Base-by-base conservation (phyloP, 2,329 filamentous ascomycete genomes). In the Cytospora piceicola region DNA sequence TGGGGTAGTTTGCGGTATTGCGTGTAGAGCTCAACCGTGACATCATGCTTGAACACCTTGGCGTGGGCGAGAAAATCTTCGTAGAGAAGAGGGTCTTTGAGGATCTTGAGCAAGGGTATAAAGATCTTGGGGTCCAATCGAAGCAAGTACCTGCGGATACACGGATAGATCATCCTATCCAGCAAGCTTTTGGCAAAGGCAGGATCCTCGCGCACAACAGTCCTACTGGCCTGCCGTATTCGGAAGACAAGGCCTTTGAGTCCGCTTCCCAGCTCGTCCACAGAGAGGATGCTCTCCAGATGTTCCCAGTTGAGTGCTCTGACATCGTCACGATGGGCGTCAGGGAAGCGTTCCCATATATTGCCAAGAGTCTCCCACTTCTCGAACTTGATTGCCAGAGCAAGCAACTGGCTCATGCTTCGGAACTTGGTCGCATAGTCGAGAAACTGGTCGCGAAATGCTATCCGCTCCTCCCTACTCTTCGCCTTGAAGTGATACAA, bases 11-110 rank as follows among this genome's bases (percentile, higher is more conserved):
- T 65, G 36, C 83, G 79, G 67, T 83, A 85, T 29, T 77, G 73
- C 17, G 73, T 71, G 70, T 86, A 87, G 12, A 84, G 76, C 2
- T 78, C 72, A 0, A 74, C 71, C 0, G 82, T 75, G 32, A 79
- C 72, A 30, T 73, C 71, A 15, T 67, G 58, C 58, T 77, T 70
- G 51, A 71, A 29, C 15, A 54, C 64, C 70, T 66, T 69, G 74
- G 69, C 66, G 75, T 32, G 69, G 22, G 22, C 42, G 22, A 68
- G 73, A 65, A 82, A 83, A 5, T 77, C 72, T 61, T 83, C 78
- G 69, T 82, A 85, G 9, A 80, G 72, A 0, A 71, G 54, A 1
- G 70, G 67, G 54, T 84, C 78, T 14, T 76, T 70, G 42, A 80
- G 75, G 12, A 77, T 71, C 24, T 73, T 72, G 8, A 86, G 77